Percentiles rank a stretch among this genome's conserved stretches.
Conservation (phyloP, 148 eudicot genomes). For the Bassia scoparia region DNA sequence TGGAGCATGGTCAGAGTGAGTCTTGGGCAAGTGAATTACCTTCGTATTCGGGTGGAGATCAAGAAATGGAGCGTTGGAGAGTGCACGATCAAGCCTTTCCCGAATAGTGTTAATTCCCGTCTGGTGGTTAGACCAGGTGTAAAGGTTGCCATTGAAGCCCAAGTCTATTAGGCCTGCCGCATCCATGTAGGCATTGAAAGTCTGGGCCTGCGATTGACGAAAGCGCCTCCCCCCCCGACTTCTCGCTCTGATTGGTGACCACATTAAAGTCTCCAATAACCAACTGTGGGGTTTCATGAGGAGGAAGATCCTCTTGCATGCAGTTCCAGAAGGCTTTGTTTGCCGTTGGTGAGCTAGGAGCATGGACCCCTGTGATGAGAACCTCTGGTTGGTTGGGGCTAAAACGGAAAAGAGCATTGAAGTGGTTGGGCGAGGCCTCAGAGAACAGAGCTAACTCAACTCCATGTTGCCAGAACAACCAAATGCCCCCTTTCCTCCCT, state of each 20-base stretch:
- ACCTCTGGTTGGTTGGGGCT: background rate
- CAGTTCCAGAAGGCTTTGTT: background rate
- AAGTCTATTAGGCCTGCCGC: background rate
- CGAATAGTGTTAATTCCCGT: background rate
- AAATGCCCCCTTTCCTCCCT: background rate
- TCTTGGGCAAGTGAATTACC: background rate
- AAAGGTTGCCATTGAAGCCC: background rate
- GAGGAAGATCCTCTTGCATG: background rate
- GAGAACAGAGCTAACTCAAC: too few species aligned
- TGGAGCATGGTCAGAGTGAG: background rate
- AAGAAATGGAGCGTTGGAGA: background rate
- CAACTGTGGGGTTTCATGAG: background rate
- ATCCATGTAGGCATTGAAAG: background rate
- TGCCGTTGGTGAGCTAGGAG: background rate
- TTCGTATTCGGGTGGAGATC: background rate
- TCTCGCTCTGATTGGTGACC: background rate
- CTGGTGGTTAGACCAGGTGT: background rate
- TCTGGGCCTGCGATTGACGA: too few species aligned
- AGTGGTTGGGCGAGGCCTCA: background rate
- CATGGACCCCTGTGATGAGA: background rate
- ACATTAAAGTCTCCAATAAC: background rate
- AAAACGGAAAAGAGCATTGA: background rate
- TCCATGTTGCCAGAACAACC: background rate
- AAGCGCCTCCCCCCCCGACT: background rate
- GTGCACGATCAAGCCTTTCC: background rate